A percentile compares a stretch with the other conserved stretches of the same genome.
These are phyloP conservation scores for Pyrenula aspistea DNA, from an alignment of 495 filamentous ascomycete species.

Conservation along the genomic window DNA sequence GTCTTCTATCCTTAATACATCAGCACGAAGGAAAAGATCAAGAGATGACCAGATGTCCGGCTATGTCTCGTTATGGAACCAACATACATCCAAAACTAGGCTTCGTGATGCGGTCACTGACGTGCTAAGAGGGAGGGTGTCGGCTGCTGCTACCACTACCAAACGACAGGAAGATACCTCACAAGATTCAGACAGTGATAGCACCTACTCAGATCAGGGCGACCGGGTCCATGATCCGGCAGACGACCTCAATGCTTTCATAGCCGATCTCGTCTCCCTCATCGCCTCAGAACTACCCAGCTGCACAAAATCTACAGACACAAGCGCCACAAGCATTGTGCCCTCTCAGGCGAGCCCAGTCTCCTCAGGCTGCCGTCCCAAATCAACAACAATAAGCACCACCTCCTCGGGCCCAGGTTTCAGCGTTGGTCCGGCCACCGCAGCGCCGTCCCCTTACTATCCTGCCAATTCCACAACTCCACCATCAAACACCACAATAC, in stretches of 20 bases:
- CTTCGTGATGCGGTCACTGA: neutral
- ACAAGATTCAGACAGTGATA: neutral
- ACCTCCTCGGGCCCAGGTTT: neutral
- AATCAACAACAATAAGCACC: neutral
- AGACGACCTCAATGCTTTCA: neutral
- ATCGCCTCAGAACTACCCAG: neutral
- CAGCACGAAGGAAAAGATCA: neutral
- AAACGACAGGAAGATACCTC: too few species aligned
- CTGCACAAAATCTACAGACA: neutral
- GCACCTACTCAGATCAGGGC: neutral
- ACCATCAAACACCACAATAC: neutral
- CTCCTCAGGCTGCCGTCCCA: neutral
- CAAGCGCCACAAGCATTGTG: neutral
- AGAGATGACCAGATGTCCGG: neutral
- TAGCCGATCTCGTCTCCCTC: neutral
- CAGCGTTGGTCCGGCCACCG: neutral
- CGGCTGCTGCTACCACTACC: neutral
- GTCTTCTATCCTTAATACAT: neutral
- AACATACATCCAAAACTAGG: neutral
- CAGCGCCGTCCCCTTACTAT: neutral
- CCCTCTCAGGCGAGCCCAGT: neutral
- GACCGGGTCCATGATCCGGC: neutral
- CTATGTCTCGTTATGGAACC: neutral
- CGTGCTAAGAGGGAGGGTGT: neutral
- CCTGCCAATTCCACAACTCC: neutral